A percentile compares a stretch with the other conserved stretches of the same genome.
phyloP scores from a whole-genome alignment of 805 yeast species.

The Starmerella vitae region DNA sequence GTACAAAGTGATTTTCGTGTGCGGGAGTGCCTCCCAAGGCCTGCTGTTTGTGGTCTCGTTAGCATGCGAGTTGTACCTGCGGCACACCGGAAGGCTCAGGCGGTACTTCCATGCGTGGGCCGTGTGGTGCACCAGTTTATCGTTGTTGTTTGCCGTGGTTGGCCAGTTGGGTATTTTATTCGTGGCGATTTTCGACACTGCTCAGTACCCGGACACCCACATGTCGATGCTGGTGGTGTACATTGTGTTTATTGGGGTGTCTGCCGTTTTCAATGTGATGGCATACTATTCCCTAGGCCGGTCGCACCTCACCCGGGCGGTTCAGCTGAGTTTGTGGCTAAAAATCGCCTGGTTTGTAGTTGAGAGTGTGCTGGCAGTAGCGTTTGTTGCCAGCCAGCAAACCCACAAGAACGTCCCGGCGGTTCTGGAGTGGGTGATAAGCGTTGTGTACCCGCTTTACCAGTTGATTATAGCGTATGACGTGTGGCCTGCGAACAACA shows the following conservation, averaged over 20 bases:
- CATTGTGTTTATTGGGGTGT: slow-evolving; percentile 49
- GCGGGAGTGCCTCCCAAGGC: slow-evolving; percentile 67
- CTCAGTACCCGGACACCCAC: slow-evolving; percentile 39
- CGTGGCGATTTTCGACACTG: slow-evolving; percentile 61
- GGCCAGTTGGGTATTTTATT: slow-evolving; percentile 65
- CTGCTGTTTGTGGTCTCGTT: slow-evolving; percentile 54
- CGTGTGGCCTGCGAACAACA: slow-evolving; percentile 47
- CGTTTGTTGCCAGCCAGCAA: slow-evolving; percentile 34
- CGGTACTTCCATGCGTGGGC: slow-evolving; percentile 37
- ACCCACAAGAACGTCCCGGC: slow-evolving; percentile 39
- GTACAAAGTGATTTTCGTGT: slow-evolving; percentile 69
- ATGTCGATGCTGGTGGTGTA: slow-evolving; percentile 59
- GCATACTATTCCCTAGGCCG: slow-evolving; percentile 38
- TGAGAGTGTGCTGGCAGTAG: slow-evolving; percentile 55
- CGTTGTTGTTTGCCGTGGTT: slow-evolving; percentile 36
- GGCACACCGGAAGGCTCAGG: slow-evolving; percentile 44
- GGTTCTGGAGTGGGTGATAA: slow-evolving; percentile 69
- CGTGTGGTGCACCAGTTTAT: slow-evolving; percentile 31
- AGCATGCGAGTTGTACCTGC: slow-evolving; percentile 46
- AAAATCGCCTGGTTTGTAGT: slow-evolving; percentile 53
- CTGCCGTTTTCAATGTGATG: slow-evolving; percentile 33
- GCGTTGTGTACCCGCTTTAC: slow-evolving; percentile 71
- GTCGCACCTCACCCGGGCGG: slow-evolving; percentile 22
- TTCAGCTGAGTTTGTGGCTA: slow-evolving; percentile 31
- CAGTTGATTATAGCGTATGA: slow-evolving; percentile 55